Evolutionary conservation across 805 yeast species (phyloP).

Genomic region (Lipomyces yamadae): DNA sequence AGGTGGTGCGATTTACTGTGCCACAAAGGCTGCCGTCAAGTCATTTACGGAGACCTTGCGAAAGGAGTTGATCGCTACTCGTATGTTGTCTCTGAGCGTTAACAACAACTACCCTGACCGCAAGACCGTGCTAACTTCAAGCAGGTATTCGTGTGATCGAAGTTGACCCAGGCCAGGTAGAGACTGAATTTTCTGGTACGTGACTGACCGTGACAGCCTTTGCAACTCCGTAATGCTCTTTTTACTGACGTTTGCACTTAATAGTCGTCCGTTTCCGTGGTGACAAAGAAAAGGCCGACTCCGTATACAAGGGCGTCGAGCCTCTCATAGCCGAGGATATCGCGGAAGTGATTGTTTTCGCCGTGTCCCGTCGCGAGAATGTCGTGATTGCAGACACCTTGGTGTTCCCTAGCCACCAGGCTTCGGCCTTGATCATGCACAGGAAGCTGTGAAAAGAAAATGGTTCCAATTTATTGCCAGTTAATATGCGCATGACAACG

Average conservation of each 20-base stretch:
- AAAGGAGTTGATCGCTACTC: slow-evolving; percentile 74
- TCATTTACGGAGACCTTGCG: slow-evolving; percentile 65
- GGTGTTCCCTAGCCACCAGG: slow-evolving; percentile 81
- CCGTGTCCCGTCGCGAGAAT: slow-evolving; percentile 65
- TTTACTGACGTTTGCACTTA: neutral
- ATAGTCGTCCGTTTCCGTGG: slow-evolving; percentile 52
- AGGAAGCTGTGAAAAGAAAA: slow-evolving; percentile 23
- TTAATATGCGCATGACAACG: neutral
- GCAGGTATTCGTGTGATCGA: slow-evolving; percentile 64
- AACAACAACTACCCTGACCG: no score
- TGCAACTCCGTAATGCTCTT: no score
- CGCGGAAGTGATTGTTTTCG: slow-evolving; percentile 74
- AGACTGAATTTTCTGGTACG: slow-evolving; percentile 66
- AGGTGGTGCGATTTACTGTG: slow-evolving; percentile 70
- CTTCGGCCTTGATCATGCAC: slow-evolving; percentile 38
- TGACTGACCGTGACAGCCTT: neutral
- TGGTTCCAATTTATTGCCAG: neutral
- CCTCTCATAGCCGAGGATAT: slow-evolving; percentile 76
- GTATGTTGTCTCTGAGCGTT: slow-evolving; percentile 36
- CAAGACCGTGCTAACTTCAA: neutral
- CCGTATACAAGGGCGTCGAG: slow-evolving; percentile 67
- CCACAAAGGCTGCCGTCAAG: slow-evolving; percentile 67
- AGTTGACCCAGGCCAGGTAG: slow-evolving; percentile 79
- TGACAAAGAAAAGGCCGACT: slow-evolving; percentile 62
- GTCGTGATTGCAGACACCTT: slow-evolving; percentile 80